A percentile compares a stretch with the other conserved stretches of the same genome.
Conservation (phyloP, 2,329 filamentous ascomycete species). For the Fusarium dlaminii region DNA sequence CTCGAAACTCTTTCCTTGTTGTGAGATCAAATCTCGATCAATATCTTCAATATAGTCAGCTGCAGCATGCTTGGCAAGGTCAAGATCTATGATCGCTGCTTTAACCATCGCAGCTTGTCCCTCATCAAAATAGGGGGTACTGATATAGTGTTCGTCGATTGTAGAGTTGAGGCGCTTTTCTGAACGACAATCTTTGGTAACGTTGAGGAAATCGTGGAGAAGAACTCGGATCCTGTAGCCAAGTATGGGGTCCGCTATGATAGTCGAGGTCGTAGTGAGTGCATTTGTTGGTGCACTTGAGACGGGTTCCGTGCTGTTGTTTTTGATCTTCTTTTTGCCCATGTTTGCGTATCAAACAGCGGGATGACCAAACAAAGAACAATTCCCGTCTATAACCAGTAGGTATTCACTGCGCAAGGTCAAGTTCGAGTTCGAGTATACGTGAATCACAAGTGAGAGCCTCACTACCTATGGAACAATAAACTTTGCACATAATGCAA, state of each 20-base stretch:
- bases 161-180: constrained; percentile 2
- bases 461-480: not conserved
- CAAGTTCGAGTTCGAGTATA: not conserved
- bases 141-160: not conserved
- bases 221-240: constrained; percentile 1
- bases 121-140: not conserved
- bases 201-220: constrained; percentile 5
- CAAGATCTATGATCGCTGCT: not conserved
- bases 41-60: not conserved
- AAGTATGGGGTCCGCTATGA: not conserved
- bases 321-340: not conserved
- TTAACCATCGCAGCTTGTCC: not conserved
- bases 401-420: not conserved
- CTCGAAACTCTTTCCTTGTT: not conserved
- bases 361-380: too few species aligned
- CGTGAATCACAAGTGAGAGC: not conserved
- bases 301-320: not conserved
- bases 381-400: not conserved
- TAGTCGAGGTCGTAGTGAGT: not conserved
- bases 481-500: not conserved
- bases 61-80: not conserved
- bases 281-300: not conserved
- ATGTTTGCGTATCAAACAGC: not conserved
- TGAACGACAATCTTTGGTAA: not conserved
- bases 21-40: not conserved